Evolutionary conservation across 2,329 filamentous ascomycete species (phyloP).

Genomic region (Myotisia sp.): DNA sequence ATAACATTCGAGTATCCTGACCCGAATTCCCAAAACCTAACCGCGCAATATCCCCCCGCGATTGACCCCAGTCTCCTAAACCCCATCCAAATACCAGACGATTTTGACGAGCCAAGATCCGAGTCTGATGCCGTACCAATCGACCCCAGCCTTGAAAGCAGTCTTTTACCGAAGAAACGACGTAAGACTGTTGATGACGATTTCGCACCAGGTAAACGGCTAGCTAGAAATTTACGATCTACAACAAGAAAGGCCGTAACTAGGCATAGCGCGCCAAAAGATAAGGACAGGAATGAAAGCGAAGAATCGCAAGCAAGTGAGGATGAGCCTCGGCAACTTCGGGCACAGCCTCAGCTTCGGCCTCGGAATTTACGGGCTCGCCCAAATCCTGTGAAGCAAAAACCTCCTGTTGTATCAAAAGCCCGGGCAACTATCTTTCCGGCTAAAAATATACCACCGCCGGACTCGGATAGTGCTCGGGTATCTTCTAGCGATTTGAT

Average conservation of each 20-base stretch:
- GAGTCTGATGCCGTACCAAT: conserved; percentile 12
- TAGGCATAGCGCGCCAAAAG: conserved; percentile 4
- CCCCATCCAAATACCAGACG: neutral
- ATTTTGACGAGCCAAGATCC: neutral
- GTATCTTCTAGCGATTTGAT: too few species aligned
- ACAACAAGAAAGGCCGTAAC: conserved; percentile 4
- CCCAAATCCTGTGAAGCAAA: neutral
- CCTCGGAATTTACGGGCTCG: conserved; percentile 1
- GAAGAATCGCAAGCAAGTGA: conserved; percentile 1
- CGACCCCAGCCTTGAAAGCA: conserved; percentile 4
- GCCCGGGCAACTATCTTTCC: neutral
- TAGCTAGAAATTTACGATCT: conserved; percentile 3
- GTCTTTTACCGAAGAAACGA: conserved; percentile 6
- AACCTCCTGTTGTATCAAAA: too few species aligned
- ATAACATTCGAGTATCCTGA: conserved; percentile 24
- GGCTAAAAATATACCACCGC: too few species aligned
- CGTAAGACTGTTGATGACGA: conserved; percentile 14
- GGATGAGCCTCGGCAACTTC: neutral
- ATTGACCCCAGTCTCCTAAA: conserved; percentile 1
- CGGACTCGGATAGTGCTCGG: too few species aligned
- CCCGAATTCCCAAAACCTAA: conserved; percentile 9
- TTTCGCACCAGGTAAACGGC: conserved; percentile 13
- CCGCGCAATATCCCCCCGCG: too few species aligned
- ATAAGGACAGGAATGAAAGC: neutral
- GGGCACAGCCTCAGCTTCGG: neutral